These are phyloP conservation scores for Blumeria hordei DNA, from an alignment of 2,329 filamentous ascomycete species.

Conservation along the genomic window DNA sequence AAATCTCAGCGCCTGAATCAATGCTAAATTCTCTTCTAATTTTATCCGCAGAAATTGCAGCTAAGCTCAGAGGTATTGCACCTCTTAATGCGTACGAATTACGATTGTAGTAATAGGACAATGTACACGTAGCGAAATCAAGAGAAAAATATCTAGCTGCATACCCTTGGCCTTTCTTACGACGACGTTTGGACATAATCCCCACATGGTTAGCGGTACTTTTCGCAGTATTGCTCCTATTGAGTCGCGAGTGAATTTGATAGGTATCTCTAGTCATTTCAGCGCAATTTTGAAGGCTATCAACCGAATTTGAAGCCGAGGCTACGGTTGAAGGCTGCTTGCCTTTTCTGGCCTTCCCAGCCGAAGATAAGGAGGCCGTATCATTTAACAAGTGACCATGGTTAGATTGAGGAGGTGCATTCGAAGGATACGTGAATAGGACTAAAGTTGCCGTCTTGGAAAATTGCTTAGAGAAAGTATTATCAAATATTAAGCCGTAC, in stretches of 20 bases:
- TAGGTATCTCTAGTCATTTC: conserved; percentile 17
- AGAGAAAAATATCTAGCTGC: conserved; percentile 87
- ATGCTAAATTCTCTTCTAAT: conserved; percentile 79
- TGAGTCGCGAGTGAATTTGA: conserved; percentile 25
- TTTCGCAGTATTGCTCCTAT: conserved; percentile 20
- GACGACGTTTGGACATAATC: conserved; percentile 63
- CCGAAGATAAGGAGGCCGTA: conserved; percentile 14
- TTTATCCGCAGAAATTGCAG: conserved; percentile 75
- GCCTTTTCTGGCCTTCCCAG: conserved; percentile 19
- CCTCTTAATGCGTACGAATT: conserved; percentile 82
- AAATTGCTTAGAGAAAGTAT: conserved; percentile 88
- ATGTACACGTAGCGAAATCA: conserved; percentile 77
- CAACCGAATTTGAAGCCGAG: conserved; percentile 28
- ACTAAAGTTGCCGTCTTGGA: conserved; percentile 92
- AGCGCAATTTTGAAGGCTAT: conserved; percentile 32
- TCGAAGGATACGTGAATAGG: conserved; percentile 77
- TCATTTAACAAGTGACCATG: conserved; percentile 38
- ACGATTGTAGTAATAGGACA: conserved; percentile 90
- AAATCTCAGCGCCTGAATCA: conserved; percentile 88
- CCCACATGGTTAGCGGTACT: conserved; percentile 51
- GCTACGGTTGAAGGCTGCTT: conserved; percentile 22
- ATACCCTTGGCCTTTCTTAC: conserved; percentile 85
- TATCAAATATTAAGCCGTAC: conserved; percentile 94
- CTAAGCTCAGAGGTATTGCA: conserved; percentile 74
- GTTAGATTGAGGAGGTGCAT: conserved; percentile 48